Percentiles rank a stretch among this genome's conserved stretches.
These are phyloP conservation scores for Fusarium miscanthi DNA, from an alignment of 2,329 filamentous ascomycete genomes.

Conservation along the genomic window DNA sequence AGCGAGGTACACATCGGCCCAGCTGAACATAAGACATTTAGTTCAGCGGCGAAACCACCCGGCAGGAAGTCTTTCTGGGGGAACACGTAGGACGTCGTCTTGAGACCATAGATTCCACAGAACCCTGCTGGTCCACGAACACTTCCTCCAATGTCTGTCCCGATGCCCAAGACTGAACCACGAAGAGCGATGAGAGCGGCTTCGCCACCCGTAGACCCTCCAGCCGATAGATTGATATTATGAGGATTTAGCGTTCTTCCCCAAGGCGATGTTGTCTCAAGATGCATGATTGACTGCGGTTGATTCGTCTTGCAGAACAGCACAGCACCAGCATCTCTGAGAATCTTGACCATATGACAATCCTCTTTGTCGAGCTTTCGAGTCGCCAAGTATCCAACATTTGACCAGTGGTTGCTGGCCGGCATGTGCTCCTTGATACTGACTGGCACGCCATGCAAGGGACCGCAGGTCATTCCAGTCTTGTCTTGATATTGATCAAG, in stretches of 20 bases:
- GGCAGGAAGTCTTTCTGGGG: constrained; percentile 44
- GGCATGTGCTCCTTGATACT: constrained; percentile 65
- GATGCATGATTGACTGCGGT: constrained; percentile 63
- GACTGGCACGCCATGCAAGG: constrained; percentile 42
- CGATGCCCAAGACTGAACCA: constrained; percentile 53
- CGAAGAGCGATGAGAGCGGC: constrained; percentile 53
- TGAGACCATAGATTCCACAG: constrained; percentile 45
- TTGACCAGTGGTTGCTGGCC: constrained; percentile 60
- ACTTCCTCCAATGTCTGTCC: constrained; percentile 54
- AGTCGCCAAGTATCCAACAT: constrained; percentile 63
- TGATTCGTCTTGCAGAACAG: constrained; percentile 66
- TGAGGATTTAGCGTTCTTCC: constrained; percentile 70
- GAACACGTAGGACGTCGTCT: constrained; percentile 39
- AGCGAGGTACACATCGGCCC: constrained; percentile 50
- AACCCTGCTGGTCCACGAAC: constrained; percentile 46
- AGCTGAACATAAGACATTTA: constrained; percentile 50
- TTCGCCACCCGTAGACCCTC: constrained; percentile 71
- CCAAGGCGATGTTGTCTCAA: constrained; percentile 69
- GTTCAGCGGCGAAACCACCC: constrained; percentile 43
- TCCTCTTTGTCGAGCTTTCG: constrained; percentile 59
- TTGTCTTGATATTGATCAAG: constrained; percentile 56
- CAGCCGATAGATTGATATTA: constrained; percentile 67
- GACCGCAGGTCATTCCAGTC: constrained; percentile 46
- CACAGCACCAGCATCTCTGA: constrained; percentile 66
- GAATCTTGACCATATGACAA: constrained; percentile 66